phyloP scores from a whole-genome alignment of 345 rosid genomes.

The Pelargonium nanum region DNA sequence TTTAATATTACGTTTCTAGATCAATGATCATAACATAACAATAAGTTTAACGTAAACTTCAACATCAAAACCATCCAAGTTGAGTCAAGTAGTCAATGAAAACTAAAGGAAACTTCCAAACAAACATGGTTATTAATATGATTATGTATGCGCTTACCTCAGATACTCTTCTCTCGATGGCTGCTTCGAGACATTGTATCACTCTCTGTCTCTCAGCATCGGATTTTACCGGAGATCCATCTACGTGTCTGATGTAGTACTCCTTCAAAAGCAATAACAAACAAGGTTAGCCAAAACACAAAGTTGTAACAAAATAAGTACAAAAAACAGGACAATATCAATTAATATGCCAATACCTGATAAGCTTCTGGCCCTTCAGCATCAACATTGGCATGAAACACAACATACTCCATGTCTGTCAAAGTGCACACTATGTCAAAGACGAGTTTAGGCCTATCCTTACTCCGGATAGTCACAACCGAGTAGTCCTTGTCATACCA shows the following conservation, averaged over 20 bases:
- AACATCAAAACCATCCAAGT: no score
- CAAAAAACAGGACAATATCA: no score
- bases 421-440: conserved; percentile 80
- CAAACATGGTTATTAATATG: no score
- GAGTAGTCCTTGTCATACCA: conserved; percentile 83
- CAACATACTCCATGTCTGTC: conserved; percentile 95
- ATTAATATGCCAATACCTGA: no score
- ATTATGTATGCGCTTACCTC: conserved; percentile 34
- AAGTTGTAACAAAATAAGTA: background rate
- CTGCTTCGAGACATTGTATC: conserved; percentile 88
- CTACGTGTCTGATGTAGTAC: conserved; percentile 72
- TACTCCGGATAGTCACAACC: conserved; percentile 64
- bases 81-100: no score
- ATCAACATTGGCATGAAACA: conserved; percentile 76
- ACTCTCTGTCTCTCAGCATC: conserved; percentile 76
- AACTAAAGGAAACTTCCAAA: no score
- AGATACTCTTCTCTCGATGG: conserved; percentile 83
- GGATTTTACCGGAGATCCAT: conserved; percentile 81
- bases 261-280: conserved; percentile 35
- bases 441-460: conserved; percentile 88
- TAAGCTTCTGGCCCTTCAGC: conserved; percentile 60
- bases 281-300: background rate
- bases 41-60: no score
- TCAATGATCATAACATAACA: no score
- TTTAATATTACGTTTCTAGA: no score